A percentile compares a stretch with the other conserved stretches of the same genome.
These are phyloP conservation scores for Sporothrix humicola DNA, from an alignment of 2,329 filamentous ascomycete genomes.

Conservation along the genomic window DNA sequence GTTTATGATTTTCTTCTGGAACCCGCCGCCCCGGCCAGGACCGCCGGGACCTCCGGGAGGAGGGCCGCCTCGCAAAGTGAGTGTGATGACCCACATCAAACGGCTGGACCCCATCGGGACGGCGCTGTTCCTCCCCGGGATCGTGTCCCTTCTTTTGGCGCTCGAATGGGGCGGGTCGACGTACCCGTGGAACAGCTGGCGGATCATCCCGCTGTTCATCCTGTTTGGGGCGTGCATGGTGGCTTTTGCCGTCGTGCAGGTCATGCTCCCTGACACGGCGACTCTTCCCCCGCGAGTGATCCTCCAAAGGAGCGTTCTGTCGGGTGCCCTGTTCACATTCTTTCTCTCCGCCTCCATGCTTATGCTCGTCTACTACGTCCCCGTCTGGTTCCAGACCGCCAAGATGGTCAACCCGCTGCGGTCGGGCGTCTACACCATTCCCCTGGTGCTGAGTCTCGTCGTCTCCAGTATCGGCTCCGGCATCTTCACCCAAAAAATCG, in stretches of 20 bases:
- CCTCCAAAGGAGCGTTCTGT: conserved; percentile 40
- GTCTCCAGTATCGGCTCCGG: conserved; percentile 50
- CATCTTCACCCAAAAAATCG: conserved; percentile 47
- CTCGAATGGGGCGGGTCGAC: conserved; percentile 51
- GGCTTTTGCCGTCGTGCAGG: conserved; percentile 45
- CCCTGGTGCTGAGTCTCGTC: conserved; percentile 50
- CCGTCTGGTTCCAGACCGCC: conserved; percentile 54
- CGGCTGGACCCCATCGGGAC: conserved; percentile 42
- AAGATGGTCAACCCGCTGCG: conserved; percentile 48
- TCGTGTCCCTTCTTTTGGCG: too few relatives aligned
- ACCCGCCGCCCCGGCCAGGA: conserved; percentile 37
- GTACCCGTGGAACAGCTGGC: conserved; percentile 44
- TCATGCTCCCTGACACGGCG: conserved; percentile 44
- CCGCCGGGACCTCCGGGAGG: not conserved
- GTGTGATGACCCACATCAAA: conserved; percentile 40
- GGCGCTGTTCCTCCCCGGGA: conserved; percentile 40
- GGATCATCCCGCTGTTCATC: conserved; percentile 45
- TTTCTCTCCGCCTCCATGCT: conserved; percentile 19
- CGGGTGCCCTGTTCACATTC: not conserved
- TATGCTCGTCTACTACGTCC: conserved; percentile 36
- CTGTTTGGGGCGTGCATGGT: conserved; percentile 40
- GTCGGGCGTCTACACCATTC: conserved; percentile 51
- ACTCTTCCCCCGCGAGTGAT: conserved; percentile 50
- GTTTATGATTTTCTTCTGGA: conserved; percentile 43
- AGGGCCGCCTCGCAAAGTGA: not conserved